Conservation (phyloP, 78 protist species). For the Dictyostelium discoideum region DNA sequence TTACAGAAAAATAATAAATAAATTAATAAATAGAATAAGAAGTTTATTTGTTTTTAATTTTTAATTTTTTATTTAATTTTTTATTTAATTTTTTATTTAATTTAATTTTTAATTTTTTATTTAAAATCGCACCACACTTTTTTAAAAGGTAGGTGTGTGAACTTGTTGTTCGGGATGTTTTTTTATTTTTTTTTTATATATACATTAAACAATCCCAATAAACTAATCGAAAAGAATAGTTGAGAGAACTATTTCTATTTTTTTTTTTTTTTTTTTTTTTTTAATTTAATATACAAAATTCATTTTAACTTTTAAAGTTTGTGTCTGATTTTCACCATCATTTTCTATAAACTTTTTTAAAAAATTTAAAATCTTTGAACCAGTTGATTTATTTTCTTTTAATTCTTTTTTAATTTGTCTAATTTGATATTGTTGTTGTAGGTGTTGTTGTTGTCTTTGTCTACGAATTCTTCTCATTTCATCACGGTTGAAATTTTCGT, state of each 20-base stretch:
- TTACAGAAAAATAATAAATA: too few relatives aligned
- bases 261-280: too few relatives aligned
- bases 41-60: too few relatives aligned
- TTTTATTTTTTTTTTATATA: too few relatives aligned
- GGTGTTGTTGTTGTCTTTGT: neutral
- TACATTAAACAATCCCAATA: neutral
- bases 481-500: neutral
- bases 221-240: neutral
- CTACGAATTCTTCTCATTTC: neutral
- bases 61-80: too few relatives aligned
- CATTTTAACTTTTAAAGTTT: neutral
- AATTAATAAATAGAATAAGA: too few relatives aligned
- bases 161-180: too few relatives aligned
- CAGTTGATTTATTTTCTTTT: neutral
- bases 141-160: too few relatives aligned
- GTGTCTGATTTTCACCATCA: neutral
- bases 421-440: neutral
- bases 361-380: too few relatives aligned
- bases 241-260: neutral
- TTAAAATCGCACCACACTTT: too few relatives aligned
- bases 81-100: too few relatives aligned
- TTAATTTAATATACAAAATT: neutral
- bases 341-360: neutral
- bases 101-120: too few relatives aligned
- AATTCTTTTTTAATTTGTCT: neutral